A percentile compares a stretch with the other conserved stretches of the same genome.
phyloP scores from a whole-genome alignment of 164 flowering plant genomes.

The Cinnamomum micranthum region DNA sequence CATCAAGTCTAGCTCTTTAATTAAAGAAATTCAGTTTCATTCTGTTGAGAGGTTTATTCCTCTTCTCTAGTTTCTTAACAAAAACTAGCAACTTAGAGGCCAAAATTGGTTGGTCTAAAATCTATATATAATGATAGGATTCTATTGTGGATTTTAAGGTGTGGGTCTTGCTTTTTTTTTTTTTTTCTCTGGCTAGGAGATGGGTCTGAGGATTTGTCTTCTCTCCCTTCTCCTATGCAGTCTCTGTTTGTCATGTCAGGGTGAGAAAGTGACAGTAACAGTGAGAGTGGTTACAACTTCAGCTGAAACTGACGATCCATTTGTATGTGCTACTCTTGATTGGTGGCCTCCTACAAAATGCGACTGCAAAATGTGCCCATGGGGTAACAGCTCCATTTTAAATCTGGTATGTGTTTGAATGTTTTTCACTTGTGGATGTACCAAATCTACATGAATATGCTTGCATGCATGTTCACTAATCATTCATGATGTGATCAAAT shows the following conservation, averaged over 20 bases:
- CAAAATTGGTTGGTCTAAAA: too few species aligned
- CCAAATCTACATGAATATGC: not conserved
- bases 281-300: slow-evolving; percentile 26
- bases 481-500: not conserved
- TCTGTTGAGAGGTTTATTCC: too few species aligned
- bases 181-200: not conserved
- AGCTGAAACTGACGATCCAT: slow-evolving; percentile 48
- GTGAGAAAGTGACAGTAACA: slow-evolving; percentile 25
- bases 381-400: slow-evolving; percentile 3
- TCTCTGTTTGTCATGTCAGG: not conserved
- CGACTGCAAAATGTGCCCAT: slow-evolving; percentile 22
- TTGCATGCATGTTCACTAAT: not conserved
- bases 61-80: too few species aligned
- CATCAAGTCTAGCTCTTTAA: too few species aligned
- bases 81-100: too few species aligned
- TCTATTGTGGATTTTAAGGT: too few species aligned
- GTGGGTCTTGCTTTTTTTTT: not conserved
- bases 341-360: slow-evolving; percentile 60
- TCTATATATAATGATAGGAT: too few species aligned
- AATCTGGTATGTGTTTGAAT: slow-evolving; percentile 4
- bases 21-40: too few species aligned
- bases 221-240: slow-evolving; percentile 4
- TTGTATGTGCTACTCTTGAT: slow-evolving; percentile 54
- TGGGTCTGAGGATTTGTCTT: not conserved
- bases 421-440: not conserved